phyloP scores from a whole-genome alignment of 208 protist genomes.

The Leishmania martiniquensis region DNA sequence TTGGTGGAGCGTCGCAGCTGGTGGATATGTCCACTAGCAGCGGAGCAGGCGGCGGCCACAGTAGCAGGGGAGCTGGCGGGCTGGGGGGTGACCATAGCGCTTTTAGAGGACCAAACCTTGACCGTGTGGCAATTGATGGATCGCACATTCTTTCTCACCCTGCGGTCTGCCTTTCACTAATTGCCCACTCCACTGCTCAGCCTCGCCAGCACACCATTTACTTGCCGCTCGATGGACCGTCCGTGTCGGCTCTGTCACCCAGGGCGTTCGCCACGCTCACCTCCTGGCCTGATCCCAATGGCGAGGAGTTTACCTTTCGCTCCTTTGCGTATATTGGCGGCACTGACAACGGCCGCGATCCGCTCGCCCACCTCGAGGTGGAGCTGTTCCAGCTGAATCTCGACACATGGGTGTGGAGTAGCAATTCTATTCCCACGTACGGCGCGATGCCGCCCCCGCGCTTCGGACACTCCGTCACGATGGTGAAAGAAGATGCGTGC shows the following conservation, averaged over 20 bases:
- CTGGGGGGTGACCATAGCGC: background rate
- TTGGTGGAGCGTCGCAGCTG: slow-evolving; percentile 31
- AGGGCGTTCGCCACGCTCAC: slow-evolving; percentile 70
- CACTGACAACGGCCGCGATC: slow-evolving; percentile 55
- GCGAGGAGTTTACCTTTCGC: slow-evolving; percentile 13
- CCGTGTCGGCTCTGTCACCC: slow-evolving; percentile 31
- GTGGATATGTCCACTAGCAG: slow-evolving; percentile 11
- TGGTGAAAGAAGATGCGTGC: slow-evolving; percentile 27
- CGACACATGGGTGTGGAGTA: slow-evolving; percentile 29
- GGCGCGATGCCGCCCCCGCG: slow-evolving; percentile 65
- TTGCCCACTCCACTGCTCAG: background rate
- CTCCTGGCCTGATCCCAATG: slow-evolving; percentile 35
- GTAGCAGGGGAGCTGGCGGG: background rate
- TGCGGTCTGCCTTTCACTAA: slow-evolving; percentile 29
- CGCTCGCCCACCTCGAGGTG: slow-evolving; percentile 55
- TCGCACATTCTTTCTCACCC: slow-evolving; percentile 30
- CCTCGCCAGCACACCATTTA: slow-evolving; percentile 43
- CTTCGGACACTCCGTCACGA: slow-evolving; percentile 65
- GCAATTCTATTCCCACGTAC: slow-evolving; percentile 44
- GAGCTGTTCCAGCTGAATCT: slow-evolving; percentile 44
- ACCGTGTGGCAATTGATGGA: slow-evolving; percentile 5
- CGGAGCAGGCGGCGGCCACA: background rate
- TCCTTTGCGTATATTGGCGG: slow-evolving; percentile 76
- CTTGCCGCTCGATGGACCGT: slow-evolving; percentile 39
- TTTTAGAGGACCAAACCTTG: slow-evolving; percentile 16